phyloP scores from a whole-genome alignment of 2,329 filamentous ascomycete species.

The Nothomitra cinnamomea region DNA sequence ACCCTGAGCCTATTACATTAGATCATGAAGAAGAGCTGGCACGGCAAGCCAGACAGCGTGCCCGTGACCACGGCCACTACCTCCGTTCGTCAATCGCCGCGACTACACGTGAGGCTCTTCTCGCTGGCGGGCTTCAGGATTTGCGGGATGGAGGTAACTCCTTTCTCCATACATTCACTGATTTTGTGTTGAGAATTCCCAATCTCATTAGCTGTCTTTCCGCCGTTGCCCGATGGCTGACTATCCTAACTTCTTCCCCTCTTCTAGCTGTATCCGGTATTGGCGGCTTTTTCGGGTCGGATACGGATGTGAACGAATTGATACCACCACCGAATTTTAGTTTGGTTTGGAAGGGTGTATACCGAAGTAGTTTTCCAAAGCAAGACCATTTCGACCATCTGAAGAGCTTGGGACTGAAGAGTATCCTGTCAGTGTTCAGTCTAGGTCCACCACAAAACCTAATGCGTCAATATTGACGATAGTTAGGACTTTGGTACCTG shows the following conservation, averaged over 20 bases:
- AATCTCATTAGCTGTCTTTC: too few species aligned
- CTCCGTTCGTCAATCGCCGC: not conserved
- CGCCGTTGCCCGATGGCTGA: not conserved
- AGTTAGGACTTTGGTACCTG: conserved; percentile 32
- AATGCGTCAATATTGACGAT: conserved; percentile 28
- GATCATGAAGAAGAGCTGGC: not conserved
- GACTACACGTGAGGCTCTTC: not conserved
- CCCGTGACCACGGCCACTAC: not conserved
- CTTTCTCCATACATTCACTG: not conserved
- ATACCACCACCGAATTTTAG: conserved; percentile 54
- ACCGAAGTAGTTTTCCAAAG: conserved; percentile 66
- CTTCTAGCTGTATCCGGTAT: not conserved
- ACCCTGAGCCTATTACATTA: not conserved
- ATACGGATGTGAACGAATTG: not conserved
- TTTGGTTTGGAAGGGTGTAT: conserved; percentile 54
- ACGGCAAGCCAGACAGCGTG: not conserved
- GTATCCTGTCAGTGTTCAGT: conserved; percentile 46
- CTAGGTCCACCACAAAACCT: not conserved
- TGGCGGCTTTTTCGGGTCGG: not conserved
- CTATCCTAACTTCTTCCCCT: not conserved
- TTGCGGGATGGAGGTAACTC: conserved; percentile 1
- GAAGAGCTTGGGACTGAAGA: conserved; percentile 51
- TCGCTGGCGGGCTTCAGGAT: not conserved
- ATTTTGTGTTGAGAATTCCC: too few species aligned
- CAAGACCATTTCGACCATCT: conserved; percentile 55